Evolutionary conservation across 2,329 filamentous ascomycete genomes (phyloP), one percentile per base, ranked within the genome.

Genomic region (Passalora sequoiae): DNA sequence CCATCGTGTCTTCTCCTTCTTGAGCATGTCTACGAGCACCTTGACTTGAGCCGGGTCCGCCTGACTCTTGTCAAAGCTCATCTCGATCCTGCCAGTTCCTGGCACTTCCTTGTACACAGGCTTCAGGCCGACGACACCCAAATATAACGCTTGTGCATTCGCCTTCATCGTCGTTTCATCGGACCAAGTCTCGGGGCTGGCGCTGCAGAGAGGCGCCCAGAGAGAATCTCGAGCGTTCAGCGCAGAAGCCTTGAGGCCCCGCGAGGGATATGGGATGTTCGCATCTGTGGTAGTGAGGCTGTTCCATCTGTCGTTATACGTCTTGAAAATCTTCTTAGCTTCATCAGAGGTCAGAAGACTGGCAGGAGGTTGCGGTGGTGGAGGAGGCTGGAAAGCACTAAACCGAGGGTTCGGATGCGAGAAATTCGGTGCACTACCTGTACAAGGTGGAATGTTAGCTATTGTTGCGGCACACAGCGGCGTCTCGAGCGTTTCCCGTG

Each of bases 1-100:
- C 60, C 60, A 63, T 15, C 59, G 38, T 20, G 47, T 51, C 54
- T 59, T 62, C 44, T 63, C 60, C 42, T 57, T 59, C 54, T 63
- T 63, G 49, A 63, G 37, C 7, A 61, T 37, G 25, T 56, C 53
- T 16, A 54, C 36, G 13, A 63, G 35, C n/a, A 47, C 43, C 22
- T 56, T 54, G 13, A 61, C 25, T 31, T 61, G 54, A 36, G 35
- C 44, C 10, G 49, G 36, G 10, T 37, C 47, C 4, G 58, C 57
- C 20, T 31, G 19, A 6, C 21, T 29, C 20, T 46, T 50, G 13
- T 61, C 53, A 37, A 59, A 61, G 3, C 54, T 54, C 30, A 57
- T 54, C 29, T 53, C 49, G 12, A 61, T 44, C 8, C 47, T 32
- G 3, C 56, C 56, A 28, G 47, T 49, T 6, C 36, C 49, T 5